Evolutionary conservation across 1,284 basidiomycete genomes (phyloP).

Genomic region (Rhodotorula sp.): DNA sequence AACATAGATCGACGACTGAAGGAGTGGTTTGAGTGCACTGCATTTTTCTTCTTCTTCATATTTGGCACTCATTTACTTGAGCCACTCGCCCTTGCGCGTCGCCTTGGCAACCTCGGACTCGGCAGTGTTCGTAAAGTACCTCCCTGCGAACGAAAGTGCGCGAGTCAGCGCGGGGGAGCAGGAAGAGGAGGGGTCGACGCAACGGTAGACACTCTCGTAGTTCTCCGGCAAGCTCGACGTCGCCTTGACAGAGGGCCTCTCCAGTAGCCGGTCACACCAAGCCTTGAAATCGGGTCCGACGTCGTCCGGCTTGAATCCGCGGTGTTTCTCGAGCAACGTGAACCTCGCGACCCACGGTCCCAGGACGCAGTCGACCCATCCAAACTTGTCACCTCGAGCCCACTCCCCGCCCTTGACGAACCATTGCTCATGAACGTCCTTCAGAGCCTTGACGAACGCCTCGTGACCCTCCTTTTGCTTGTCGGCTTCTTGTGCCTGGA

Average conservation of each 20-base stretch:
- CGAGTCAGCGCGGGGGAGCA: too few species aligned
- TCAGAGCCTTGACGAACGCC: conserved; percentile 27
- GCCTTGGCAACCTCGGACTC: conserved; percentile 64
- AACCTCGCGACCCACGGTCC: conserved; percentile 37
- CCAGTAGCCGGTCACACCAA: conserved; percentile 55
- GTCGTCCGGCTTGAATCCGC: conserved; percentile 56
- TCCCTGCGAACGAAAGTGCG: not conserved
- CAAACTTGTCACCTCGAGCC: conserved; percentile 27
- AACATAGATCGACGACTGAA: not conserved
- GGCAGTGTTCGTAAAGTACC: conserved; percentile 61
- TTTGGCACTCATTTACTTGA: conserved; percentile 21
- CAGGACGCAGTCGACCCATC: conserved; percentile 31
- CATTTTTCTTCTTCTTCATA: not conserved
- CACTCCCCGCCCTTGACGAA: conserved; percentile 15
- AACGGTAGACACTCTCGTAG: conserved; percentile 56
- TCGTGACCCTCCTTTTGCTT: conserved; percentile 26
- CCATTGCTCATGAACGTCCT: conserved; percentile 23
- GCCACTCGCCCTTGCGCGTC: conserved; percentile 48
- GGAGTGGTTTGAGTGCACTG: not conserved
- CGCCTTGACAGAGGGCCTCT: conserved; percentile 56
- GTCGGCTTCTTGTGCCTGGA: conserved; percentile 37
- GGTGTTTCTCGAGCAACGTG: conserved; percentile 51
- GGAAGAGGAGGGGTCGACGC: not conserved
- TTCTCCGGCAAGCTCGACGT: conserved; percentile 58
- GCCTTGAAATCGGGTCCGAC: conserved; percentile 56